Evolutionary conservation across 306 rosid genomes (phyloP).

Genomic region (Fagus crenata): DNA sequence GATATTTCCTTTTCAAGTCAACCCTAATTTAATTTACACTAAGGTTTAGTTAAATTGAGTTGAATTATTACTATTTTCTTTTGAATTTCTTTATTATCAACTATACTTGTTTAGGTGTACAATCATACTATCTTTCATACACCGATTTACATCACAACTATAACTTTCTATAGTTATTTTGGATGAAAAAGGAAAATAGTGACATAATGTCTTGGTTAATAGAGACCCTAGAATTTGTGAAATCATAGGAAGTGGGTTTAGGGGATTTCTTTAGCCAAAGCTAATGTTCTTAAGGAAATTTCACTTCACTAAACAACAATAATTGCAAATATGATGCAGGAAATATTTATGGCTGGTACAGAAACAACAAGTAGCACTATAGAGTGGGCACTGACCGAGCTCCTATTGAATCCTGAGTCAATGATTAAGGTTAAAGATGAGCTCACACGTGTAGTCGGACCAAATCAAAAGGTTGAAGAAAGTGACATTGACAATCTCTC

Average conservation of each 20-base stretch:
- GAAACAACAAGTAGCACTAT: conserved; percentile 58
- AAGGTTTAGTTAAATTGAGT: neutral
- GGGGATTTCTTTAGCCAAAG: too few species aligned
- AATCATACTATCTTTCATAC: too few species aligned
- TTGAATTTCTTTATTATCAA: neutral
- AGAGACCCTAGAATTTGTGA: too few species aligned
- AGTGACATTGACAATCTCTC: conserved; percentile 53
- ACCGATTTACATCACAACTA: too few species aligned
- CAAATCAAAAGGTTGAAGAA: conserved; percentile 39
- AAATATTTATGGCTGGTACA: conserved; percentile 56
- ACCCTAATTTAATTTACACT: neutral
- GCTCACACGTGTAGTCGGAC: conserved; percentile 36
- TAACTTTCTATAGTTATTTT: neutral
- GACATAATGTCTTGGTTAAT: too few species aligned
- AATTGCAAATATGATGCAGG: conserved; percentile 30
- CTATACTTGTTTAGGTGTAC: too few species aligned
- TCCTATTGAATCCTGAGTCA: conserved; percentile 30
- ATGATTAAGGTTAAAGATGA: conserved; percentile 39
- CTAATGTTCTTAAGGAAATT: neutral
- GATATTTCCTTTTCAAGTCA: neutral
- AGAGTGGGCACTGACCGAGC: conserved; percentile 61
- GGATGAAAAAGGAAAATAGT: neutral
- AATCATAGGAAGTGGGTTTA: too few species aligned
- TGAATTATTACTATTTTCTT: neutral
- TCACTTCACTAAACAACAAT: neutral